Evolutionary conservation across 805 yeast species (phyloP).

Genomic region (Candida manassasensis): DNA sequence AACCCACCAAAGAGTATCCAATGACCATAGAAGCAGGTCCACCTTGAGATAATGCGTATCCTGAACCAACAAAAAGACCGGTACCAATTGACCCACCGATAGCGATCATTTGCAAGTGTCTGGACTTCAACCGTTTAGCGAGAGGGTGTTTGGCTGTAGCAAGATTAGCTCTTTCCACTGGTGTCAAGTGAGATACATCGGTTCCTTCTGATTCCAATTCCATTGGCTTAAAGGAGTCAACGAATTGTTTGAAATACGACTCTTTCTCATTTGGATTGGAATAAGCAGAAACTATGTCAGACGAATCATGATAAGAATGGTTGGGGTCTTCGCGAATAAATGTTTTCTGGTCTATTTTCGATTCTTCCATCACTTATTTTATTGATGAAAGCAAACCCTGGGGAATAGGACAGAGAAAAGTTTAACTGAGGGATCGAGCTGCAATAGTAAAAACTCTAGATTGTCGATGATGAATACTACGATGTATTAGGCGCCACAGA

Average conservation of each 20-base stretch:
- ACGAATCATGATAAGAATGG: no score
- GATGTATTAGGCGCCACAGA: no score
- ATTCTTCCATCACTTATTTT: no score
- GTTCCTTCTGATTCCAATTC: conserved; percentile 36
- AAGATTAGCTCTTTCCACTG: conserved; percentile 33
- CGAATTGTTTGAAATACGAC: conserved; percentile 10
- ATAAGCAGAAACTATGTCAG: no score
- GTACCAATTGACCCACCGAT: conserved; percentile 73
- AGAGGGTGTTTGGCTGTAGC: conserved; percentile 41
- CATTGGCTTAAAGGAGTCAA: conserved; percentile 37
- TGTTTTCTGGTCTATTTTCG: no score
- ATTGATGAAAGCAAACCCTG: no score
- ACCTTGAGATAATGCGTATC: conserved; percentile 34
- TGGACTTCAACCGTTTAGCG: conserved; percentile 40
- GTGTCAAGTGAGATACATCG: conserved; percentile 36
- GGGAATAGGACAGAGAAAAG: no score
- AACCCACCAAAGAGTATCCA: conserved; percentile 54
- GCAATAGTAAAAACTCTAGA: no score
- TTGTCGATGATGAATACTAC: no score
- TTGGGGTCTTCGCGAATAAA: no score
- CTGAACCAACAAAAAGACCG: conserved; percentile 47
- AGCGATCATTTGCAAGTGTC: conserved; percentile 60
- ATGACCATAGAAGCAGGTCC: conserved; percentile 44
- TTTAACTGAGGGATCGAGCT: no score
- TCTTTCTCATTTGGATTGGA: background rate